A percentile compares a stretch with the other conserved stretches of the same genome.
Conservation (phyloP, 2,329 filamentous ascomycete genomes). For the Talaromyces sp. region DNA sequence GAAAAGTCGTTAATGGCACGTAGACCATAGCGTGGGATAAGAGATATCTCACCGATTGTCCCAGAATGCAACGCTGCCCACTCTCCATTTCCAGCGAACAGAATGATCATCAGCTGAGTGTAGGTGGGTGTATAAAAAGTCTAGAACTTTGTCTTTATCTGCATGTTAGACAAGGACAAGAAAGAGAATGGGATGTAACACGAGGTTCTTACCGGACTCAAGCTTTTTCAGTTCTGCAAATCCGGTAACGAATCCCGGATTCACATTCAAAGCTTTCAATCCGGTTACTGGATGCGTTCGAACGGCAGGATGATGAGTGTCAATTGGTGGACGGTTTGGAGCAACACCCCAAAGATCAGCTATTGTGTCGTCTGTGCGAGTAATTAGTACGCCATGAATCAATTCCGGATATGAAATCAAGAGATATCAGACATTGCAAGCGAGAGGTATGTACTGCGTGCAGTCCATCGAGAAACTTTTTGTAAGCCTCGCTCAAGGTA, state of each 20-base stretch:
- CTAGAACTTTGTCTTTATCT: not conserved
- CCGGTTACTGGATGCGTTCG: constrained; percentile 9
- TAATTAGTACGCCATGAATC: not conserved
- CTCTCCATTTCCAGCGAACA: constrained; percentile 11
- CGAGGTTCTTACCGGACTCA: not conserved
- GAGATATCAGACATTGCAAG: not conserved
- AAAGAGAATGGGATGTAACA: not conserved
- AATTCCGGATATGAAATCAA: not conserved
- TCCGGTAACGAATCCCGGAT: constrained; percentile 8
- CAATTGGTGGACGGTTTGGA: not conserved
- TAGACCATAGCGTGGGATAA: no score
- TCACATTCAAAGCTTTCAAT: not conserved
- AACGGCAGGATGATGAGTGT: not conserved
- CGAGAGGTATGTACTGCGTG: not conserved
- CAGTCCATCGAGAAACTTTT: constrained; percentile 10
- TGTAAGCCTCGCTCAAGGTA: constrained; percentile 4
- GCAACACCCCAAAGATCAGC: no score
- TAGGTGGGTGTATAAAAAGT: constrained; percentile 1
- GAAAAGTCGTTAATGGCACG: no score
- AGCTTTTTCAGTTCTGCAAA: constrained; percentile 5
- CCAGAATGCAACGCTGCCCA: constrained; percentile 9
- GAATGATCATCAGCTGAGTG: constrained; percentile 9
- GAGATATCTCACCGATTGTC: not conserved
- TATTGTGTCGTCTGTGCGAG: no score
- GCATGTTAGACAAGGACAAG: no score